Conservation (phyloP, 352 stramenopile species). For the Phytophthora litchii region DNA sequence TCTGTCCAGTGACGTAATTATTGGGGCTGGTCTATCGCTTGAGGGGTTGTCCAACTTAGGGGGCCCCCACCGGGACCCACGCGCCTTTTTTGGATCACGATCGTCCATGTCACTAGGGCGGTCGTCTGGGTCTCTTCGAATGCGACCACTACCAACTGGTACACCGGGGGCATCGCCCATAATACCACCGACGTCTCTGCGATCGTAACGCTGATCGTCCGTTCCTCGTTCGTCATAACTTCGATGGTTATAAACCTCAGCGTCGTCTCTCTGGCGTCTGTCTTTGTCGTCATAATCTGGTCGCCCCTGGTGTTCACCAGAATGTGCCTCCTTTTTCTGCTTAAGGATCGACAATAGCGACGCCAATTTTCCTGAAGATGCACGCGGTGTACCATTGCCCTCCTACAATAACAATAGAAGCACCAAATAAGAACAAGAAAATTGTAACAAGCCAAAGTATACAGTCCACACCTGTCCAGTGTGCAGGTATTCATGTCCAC, state of each 20-base stretch:
- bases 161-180: constrained; percentile 32
- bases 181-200: constrained; percentile 31
- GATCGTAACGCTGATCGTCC: constrained; percentile 15
- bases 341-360: constrained; percentile 86
- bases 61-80: constrained; percentile 73
- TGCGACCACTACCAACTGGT: constrained; percentile 30
- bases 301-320: constrained; percentile 15
- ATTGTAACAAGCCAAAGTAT: background rate
- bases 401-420: constrained; percentile 15
- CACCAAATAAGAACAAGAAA: background rate
- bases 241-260: constrained; percentile 18
- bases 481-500: constrained; percentile 43
- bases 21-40: constrained; percentile 51
- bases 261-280: constrained; percentile 17
- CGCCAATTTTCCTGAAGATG: constrained; percentile 63
- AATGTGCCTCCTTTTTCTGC: constrained; percentile 69
- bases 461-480: constrained; percentile 25
- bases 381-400: constrained; percentile 43
- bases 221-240: constrained; percentile 34
- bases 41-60: constrained; percentile 42
- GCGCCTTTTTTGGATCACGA: constrained; percentile 63
- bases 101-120: constrained; percentile 41
- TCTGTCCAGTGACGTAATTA: constrained; percentile 49
- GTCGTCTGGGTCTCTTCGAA: constrained; percentile 35
- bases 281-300: constrained; percentile 20